Conservation (phyloP, 345 rosid species). For the Anacardium occidentale region DNA sequence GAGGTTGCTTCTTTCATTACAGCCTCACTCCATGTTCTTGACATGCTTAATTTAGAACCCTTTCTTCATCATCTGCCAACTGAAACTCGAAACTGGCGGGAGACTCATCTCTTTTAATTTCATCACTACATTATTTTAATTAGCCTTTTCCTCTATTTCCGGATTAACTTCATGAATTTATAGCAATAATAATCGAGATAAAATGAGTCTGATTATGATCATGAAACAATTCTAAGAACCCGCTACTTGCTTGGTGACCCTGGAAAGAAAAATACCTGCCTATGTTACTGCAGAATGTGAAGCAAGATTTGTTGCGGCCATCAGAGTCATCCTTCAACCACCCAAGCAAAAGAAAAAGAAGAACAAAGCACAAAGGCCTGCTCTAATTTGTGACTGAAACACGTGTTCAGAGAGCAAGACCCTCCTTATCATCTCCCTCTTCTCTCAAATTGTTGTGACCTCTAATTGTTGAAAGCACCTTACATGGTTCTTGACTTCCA, state of each 20-base stretch:
- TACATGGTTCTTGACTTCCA: slow-evolving; percentile 18
- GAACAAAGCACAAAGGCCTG: slow-evolving; percentile 83
- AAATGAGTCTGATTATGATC: no score
- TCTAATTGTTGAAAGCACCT: slow-evolving; percentile 27
- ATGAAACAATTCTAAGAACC: no score
- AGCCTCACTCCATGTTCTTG: not conserved
- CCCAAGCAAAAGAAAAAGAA: slow-evolving; percentile 91
- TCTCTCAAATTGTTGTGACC: slow-evolving; percentile 30
- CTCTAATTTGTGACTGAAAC: slow-evolving; percentile 66
- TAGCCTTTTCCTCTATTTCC: not conserved
- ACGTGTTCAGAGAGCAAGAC: no score
- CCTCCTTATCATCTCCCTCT: no score
- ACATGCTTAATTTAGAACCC: not conserved
- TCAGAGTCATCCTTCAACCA: slow-evolving; percentile 89
- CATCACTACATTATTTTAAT: not conserved
- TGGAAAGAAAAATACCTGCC: slow-evolving; percentile 5
- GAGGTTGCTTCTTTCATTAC: not conserved
- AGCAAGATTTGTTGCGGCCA: slow-evolving; percentile 91
- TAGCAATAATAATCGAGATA: no score
- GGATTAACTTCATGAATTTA: not conserved
- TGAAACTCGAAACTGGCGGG: slow-evolving; percentile 9
- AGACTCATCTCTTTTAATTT: not conserved
- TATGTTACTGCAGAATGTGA: slow-evolving; percentile 67
- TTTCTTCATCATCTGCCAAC: not conserved
- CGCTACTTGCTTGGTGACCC: not conserved